These are phyloP conservation scores for Phalaenopsis hybrid DNA, from an alignment of 116 monocot species.

Conservation along the genomic window DNA sequence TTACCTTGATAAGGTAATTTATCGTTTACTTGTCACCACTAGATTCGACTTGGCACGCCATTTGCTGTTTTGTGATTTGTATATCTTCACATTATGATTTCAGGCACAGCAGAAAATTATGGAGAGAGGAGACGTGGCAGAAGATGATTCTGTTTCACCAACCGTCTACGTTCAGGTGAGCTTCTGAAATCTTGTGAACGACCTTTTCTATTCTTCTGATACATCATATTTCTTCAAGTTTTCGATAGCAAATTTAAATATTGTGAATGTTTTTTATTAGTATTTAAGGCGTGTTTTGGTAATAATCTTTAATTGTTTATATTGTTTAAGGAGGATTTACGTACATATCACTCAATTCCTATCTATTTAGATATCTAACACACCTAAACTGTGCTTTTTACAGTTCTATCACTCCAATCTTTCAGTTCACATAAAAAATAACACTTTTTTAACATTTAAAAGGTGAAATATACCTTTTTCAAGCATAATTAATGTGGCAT, in stretches of 20 bases:
- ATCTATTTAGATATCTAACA: too few relatives aligned
- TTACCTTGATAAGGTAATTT: slow-evolving; percentile 73
- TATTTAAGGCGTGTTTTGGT: too few relatives aligned
- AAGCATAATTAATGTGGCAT: slow-evolving; percentile 8
- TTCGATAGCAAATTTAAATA: too few relatives aligned
- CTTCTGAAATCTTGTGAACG: not conserved
- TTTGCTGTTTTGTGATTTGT: not conserved
- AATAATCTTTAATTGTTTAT: too few relatives aligned
- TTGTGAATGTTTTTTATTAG: too few relatives aligned
- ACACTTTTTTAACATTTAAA: slow-evolving; percentile 32
- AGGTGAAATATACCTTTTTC: slow-evolving; percentile 61
- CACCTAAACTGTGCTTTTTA: too few relatives aligned
- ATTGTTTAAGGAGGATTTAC: too few relatives aligned
- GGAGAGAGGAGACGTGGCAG: slow-evolving; percentile 48
- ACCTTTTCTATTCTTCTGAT: not conserved
- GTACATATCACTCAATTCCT: too few relatives aligned
- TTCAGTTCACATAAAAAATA: slow-evolving; percentile 53
- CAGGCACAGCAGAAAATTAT: slow-evolving; percentile 72
- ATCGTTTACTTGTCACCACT: not conserved
- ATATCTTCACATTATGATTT: slow-evolving; percentile 1
- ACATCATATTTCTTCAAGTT: too few relatives aligned
- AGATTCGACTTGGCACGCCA: not conserved
- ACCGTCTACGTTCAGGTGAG: slow-evolving; percentile 78
- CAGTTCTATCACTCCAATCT: not conserved
- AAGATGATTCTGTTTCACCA: slow-evolving; percentile 64